phyloP scores from a whole-genome alignment of 1,284 basidiomycete species.

The Rhodotorula sp. region DNA sequence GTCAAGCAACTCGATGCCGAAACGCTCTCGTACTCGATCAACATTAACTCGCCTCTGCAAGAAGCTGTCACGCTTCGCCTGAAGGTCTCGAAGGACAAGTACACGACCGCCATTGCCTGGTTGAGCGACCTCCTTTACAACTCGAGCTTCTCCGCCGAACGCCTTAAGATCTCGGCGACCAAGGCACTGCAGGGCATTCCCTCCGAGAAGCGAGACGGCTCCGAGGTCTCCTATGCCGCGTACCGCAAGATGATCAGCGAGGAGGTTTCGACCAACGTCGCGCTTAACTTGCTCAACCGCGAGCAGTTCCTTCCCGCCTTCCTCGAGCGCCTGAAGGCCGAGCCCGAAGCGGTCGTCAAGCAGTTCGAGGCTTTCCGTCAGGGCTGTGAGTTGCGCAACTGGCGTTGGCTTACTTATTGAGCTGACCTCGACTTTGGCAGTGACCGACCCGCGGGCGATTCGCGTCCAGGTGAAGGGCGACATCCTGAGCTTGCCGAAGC shows the following conservation, averaged over 20 bases:
- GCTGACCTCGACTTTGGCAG: conserved; percentile 51
- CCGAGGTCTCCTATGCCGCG: conserved; percentile 71
- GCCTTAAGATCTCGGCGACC: conserved; percentile 78
- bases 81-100: conserved; percentile 77
- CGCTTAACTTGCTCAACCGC: conserved; percentile 69
- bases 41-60: conserved; percentile 64
- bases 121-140: conserved; percentile 83
- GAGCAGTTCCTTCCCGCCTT: conserved; percentile 77
- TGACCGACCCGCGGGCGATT: conserved; percentile 73
- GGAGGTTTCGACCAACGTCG: conserved; percentile 60
- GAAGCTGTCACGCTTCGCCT: conserved; percentile 75
- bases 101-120: conserved; percentile 82
- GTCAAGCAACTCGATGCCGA: conserved; percentile 86
- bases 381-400: conserved; percentile 57
- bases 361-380: conserved; percentile 71
- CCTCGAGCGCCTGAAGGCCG: conserved; percentile 67
- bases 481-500: conserved; percentile 67
- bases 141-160: conserved; percentile 75
- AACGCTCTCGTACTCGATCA: conserved; percentile 80
- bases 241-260: conserved; percentile 60
- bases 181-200: conserved; percentile 92
- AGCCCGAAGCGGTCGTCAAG: conserved; percentile 67
- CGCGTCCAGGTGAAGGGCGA: conserved; percentile 87
- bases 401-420: no score
- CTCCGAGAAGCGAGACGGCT: conserved; percentile 86